Conservation (phyloP, 768 basidiomycete genomes). For the Fomitopsis pulvina region DNA sequence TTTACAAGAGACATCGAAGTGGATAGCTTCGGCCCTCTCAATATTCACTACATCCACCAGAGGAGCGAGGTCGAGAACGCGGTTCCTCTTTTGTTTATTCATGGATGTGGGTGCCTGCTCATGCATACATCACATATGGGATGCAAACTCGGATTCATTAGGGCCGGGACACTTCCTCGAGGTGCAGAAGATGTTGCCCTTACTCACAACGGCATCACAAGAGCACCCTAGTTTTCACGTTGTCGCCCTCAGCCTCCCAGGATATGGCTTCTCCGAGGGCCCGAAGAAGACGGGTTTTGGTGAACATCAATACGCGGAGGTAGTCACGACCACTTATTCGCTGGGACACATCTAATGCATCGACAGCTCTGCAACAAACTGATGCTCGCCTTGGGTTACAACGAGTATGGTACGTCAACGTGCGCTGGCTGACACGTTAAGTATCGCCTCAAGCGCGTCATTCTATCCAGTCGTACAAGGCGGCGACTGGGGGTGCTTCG, state of each 20-base stretch:
- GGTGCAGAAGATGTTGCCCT: constrained; percentile 46
- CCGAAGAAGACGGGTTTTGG: constrained; percentile 46
- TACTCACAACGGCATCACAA: constrained; percentile 34
- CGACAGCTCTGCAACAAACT: constrained; percentile 12
- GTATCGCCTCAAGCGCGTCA: not conserved
- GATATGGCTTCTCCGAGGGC: constrained; percentile 54
- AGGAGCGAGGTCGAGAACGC: constrained; percentile 37
- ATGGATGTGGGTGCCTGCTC: constrained; percentile 42
- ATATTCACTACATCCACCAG: constrained; percentile 56
- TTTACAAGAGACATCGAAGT: constrained; percentile 47
- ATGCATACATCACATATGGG: constrained; percentile 7
- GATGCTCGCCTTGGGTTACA: constrained; percentile 22
- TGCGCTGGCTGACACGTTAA: not conserved
- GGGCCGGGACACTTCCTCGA: constrained; percentile 60
- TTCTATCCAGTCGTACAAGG: constrained; percentile 42
- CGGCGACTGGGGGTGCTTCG: constrained; percentile 38
- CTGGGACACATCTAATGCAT: not conserved
- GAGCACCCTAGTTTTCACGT: constrained; percentile 54
- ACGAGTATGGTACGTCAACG: constrained; percentile 13
- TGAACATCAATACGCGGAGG: constrained; percentile 49
- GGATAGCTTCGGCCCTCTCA: constrained; percentile 38
- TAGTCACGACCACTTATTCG: constrained; percentile 19
- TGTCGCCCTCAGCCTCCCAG: constrained; percentile 50
- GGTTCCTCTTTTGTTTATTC: constrained; percentile 54
- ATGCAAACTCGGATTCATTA: constrained; percentile 15